Base-by-base conservation (phyloP, 2,329 filamentous ascomycete genomes). In the Colletotrichum lini region DNA sequence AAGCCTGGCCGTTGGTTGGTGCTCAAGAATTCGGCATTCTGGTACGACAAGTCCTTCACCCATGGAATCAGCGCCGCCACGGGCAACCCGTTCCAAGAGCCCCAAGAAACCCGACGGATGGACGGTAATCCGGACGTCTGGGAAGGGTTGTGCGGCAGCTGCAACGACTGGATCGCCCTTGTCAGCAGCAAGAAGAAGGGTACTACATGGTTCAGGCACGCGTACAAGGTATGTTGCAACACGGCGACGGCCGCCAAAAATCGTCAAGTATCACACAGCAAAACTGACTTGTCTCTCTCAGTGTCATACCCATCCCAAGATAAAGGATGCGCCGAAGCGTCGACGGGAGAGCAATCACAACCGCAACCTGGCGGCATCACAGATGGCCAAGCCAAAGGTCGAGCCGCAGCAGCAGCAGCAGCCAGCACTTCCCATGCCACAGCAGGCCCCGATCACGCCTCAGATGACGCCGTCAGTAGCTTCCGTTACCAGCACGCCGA, bases 11-110 rank as follows among this genome's bases (percentile, higher is more conserved):
- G 93, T 60, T 97, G 94, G 94, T 88, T 96, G 65, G 93, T 95
- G 18, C 85, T 97, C 70, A 97, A 96, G 84, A 96, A 97, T 82
- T 95, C 93, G 66, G 94, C 94, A 8, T 97, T 94, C 80, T 97
- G 94, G 94, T 97, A 97, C 81, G 94, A 97, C 84, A 96, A 96
- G 85, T 94, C 92, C 68, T 97, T 96, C 80, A 94, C 93, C 2
- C 94, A 97, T 78, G 94, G 94, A 60, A 94, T 97, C 79, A 94
- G 92, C 78, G 94, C 93, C 38, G 92, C 93, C 4, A 96, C 94
- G 0, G 94, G 94, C 30, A 91, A 88, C 73, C 90, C 92, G 4
- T 96, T 96, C 82, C 91, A 94, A 78, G 91, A 93, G 75, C 94
- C 94, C 3, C 89, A 92, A 72, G 89, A 94, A 77, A 93, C 90